Percentiles rank a stretch among this genome's conserved stretches.
Evolutionary conservation across 2,329 filamentous ascomycete genomes (phyloP).

Genomic region (Aspergillus costaricaensis): DNA sequence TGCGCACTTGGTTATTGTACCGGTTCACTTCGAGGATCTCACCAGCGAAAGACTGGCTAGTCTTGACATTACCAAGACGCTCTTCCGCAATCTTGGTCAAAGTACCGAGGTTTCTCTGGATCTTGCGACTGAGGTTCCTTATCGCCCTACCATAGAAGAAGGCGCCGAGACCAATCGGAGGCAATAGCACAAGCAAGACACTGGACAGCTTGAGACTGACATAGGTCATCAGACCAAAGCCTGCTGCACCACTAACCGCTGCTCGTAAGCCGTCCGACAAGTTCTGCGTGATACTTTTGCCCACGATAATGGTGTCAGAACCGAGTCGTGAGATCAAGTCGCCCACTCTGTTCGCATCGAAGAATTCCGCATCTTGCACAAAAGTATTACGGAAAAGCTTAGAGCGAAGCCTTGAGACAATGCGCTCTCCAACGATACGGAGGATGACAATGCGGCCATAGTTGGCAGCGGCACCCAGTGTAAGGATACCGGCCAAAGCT

Average conservation of each 20-base stretch:
- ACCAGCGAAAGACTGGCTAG: slow-evolving; percentile 92
- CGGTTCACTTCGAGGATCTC: slow-evolving; percentile 86
- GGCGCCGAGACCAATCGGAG: slow-evolving; percentile 84
- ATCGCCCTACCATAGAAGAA: slow-evolving; percentile 91
- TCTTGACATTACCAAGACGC: slow-evolving; percentile 93
- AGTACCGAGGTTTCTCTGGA: slow-evolving; percentile 89
- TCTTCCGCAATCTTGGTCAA: slow-evolving; percentile 98
- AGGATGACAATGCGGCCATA: slow-evolving; percentile 92
- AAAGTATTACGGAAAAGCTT: slow-evolving; percentile 90
- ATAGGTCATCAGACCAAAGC: slow-evolving; percentile 93
- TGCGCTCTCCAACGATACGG: slow-evolving; percentile 89
- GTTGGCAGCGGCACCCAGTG: slow-evolving; percentile 83
- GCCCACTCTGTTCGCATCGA: slow-evolving; percentile 94
- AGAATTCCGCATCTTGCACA: slow-evolving; percentile 97
- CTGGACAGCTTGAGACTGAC: slow-evolving; percentile 88
- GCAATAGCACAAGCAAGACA: slow-evolving; percentile 82
- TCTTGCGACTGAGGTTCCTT: slow-evolving; percentile 83
- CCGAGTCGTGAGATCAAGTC: slow-evolving; percentile 94
- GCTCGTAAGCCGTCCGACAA: slow-evolving; percentile 92
- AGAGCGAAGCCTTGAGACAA: slow-evolving; percentile 85
- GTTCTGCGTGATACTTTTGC: slow-evolving; percentile 98
- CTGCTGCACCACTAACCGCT: slow-evolving; percentile 84
- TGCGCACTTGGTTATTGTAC: slow-evolving; percentile 89
- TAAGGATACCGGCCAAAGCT: slow-evolving; percentile 73
- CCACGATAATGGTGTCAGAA: slow-evolving; percentile 95